Base-by-base conservation (phyloP, 2,329 filamentous ascomycete genomes). In the Fusarium humuli region DNA sequence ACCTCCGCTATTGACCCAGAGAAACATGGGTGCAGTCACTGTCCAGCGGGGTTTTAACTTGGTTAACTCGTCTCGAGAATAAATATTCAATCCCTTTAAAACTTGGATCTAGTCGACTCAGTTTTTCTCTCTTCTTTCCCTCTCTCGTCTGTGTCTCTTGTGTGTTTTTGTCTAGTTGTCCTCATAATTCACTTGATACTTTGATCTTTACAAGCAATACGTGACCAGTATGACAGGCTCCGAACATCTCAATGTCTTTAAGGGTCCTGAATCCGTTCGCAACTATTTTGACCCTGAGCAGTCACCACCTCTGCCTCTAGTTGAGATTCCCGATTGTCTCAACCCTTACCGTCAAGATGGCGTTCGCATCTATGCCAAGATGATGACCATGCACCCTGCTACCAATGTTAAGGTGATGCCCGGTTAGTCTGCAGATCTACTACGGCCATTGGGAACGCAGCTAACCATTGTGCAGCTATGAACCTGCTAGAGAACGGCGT, bases 351-450 rank as follows among this genome's bases (percentile, higher is more conserved):
- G 83, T 50, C 67, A 82, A 22, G 84, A 90, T 83, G 85, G 86
- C 2, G 85, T 90, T 5, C 84, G 86, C 23, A 88, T 90, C 65
- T 90, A 89, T 65, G 88, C 88, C 34, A 90, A 90, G 77, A 87
- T 90, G 85, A 86, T 90, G 83, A 87, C 86, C 4, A 85, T 85
- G 80, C 85, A 87, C 65, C 88, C 88, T 2, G 86, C 87, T 14
- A 86, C 89, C 61, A 90, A 90, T 54, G 86, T 90, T 69, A 90
- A 90, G 73, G 83, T 86, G 20, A 83, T 90, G 78, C 88, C 88
- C 72, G 85, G 84, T 85, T 75, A 20, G 74, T 72, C 10, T 29
- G 25, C 22, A 23, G 25, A 41, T 20, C 10, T 12, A 11, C 23
- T 9, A 9, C 5, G 10, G 37, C 7, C 25, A 25, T 10, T 14